Percentiles rank a stretch among this genome's conserved stretches.
These are phyloP conservation scores for Penicillium silybi DNA, from an alignment of 495 filamentous ascomycete species.

Conservation along the genomic window DNA sequence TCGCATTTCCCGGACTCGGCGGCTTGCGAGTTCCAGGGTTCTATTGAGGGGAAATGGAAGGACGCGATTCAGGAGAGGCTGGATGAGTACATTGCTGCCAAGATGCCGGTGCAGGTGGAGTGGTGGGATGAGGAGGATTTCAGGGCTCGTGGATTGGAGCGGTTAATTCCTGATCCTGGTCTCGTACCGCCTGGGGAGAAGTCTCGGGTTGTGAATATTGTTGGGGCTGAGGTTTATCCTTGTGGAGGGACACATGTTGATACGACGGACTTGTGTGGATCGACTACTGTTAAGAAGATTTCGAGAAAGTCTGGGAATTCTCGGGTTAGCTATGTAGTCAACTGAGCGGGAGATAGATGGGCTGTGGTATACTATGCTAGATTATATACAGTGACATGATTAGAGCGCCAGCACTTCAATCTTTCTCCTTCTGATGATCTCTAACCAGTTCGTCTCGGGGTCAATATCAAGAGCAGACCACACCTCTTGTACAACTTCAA, in stretches of 20 bases:
- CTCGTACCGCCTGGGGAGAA: slow-evolving; percentile 44
- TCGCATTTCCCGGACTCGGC: slow-evolving; percentile 60
- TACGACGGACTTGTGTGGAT: slow-evolving; percentile 31
- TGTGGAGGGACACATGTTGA: slow-evolving; percentile 65
- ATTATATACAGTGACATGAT: background rate
- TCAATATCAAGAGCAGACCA: background rate
- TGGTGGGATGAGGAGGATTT: slow-evolving; percentile 59
- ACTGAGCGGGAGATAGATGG: background rate
- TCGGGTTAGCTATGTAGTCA: background rate
- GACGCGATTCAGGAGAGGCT: slow-evolving; percentile 50
- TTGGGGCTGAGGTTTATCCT: slow-evolving; percentile 56
- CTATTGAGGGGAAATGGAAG: slow-evolving; percentile 58
- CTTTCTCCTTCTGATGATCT: too few species aligned
- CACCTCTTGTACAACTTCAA: background rate
- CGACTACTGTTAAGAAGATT: background rate
- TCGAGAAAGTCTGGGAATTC: background rate
- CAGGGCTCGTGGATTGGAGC: slow-evolving; percentile 29
- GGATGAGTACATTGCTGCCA: slow-evolving; percentile 47
- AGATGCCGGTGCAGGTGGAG: slow-evolving; percentile 53
- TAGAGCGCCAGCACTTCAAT: background rate
- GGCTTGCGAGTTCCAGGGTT: slow-evolving; percentile 54
- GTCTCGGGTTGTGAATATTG: slow-evolving; percentile 52
- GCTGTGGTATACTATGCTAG: background rate
- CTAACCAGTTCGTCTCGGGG: too few species aligned
- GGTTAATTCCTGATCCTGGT: slow-evolving; percentile 46